These are phyloP conservation scores for Mucor ambiguus DNA, from an alignment of 371 early-diverging fungal genomes.

Conservation along the genomic window DNA sequence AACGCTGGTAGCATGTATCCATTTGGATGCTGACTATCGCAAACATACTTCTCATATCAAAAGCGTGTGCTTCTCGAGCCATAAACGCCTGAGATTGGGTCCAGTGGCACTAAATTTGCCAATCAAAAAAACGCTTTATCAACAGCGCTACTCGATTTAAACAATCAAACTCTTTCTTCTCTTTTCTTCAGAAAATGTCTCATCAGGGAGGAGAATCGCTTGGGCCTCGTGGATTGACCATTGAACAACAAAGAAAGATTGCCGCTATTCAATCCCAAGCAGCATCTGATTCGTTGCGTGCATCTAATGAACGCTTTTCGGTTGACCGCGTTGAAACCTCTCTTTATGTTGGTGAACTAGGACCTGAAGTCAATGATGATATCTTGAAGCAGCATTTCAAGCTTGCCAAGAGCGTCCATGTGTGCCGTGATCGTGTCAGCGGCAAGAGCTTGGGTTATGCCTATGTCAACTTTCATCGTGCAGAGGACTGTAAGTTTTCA, in stretches of 20 bases:
- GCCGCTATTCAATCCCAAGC: slow-evolving; percentile 43
- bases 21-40: too few relatives aligned
- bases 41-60: too few relatives aligned
- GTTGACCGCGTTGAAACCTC: slow-evolving; percentile 52
- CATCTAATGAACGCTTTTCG: slow-evolving; percentile 19
- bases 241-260: slow-evolving; percentile 44
- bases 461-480: slow-evolving; percentile 90
- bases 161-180: too few relatives aligned
- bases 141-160: too few relatives aligned
- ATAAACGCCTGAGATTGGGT: too few relatives aligned
- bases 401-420: slow-evolving; percentile 89
- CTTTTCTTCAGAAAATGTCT: neutral
- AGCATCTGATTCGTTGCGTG: slow-evolving; percentile 15
- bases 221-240: slow-evolving; percentile 34
- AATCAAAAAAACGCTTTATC: too few relatives aligned
- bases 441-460: slow-evolving; percentile 96
- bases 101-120: too few relatives aligned
- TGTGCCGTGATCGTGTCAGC: slow-evolving; percentile 96
- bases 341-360: slow-evolving; percentile 90
- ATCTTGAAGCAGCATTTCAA: slow-evolving; percentile 92
- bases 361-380: slow-evolving; percentile 91
- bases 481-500: slow-evolving; percentile 60
- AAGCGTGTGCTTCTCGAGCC: too few relatives aligned
- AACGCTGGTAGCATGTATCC: too few relatives aligned
- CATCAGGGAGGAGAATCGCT: slow-evolving; percentile 2